Percentiles rank a stretch among this genome's conserved stretches.
Evolutionary conservation across 2,329 filamentous ascomycete genomes (phyloP).

Genomic region (Fusarium gaditjirri): DNA sequence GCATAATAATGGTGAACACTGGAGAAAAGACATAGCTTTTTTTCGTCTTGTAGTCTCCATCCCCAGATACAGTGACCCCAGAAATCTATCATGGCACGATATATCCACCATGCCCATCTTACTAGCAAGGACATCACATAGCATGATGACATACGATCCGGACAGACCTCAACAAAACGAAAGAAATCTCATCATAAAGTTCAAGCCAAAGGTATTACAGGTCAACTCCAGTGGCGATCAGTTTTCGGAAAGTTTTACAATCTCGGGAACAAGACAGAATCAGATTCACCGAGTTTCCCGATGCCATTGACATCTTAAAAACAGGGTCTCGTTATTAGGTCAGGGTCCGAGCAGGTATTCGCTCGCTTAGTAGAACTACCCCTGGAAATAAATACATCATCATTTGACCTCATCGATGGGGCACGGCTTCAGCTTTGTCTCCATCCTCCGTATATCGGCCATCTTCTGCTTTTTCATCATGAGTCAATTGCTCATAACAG

Average conservation of each 20-base stretch:
- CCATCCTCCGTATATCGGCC: not conserved
- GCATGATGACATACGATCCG: slow-evolving; percentile 27
- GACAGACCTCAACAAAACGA: not conserved
- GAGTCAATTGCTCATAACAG: slow-evolving; percentile 20
- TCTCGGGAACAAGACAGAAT: not conserved
- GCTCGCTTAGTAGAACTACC: slow-evolving; percentile 28
- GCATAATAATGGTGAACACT: rapidly evolving
- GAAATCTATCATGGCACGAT: slow-evolving; percentile 32
- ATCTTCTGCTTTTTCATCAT: not conserved
- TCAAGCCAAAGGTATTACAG: not conserved
- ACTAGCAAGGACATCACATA: slow-evolving; percentile 5
- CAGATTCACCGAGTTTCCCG: slow-evolving; percentile 9
- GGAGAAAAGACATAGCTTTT: not conserved
- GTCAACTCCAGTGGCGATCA: not conserved
- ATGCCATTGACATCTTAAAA: slow-evolving; percentile 8
- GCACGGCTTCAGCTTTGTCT: not conserved
- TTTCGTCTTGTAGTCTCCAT: not conserved
- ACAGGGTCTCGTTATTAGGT: slow-evolving; percentile 18
- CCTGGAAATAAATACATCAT: slow-evolving; percentile 19
- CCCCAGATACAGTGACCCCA: slow-evolving; percentile 9
- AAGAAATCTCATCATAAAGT: not conserved
- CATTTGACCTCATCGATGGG: slow-evolving; percentile 26
- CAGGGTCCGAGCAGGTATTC: slow-evolving; percentile 13
- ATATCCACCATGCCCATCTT: slow-evolving; percentile 5
- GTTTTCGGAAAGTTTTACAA: not conserved